A percentile compares a stretch with the other conserved stretches of the same genome.
phyloP scores from a whole-genome alignment of 176 grass and related monocot genomes.

The Neostapfia colusana region DNA sequence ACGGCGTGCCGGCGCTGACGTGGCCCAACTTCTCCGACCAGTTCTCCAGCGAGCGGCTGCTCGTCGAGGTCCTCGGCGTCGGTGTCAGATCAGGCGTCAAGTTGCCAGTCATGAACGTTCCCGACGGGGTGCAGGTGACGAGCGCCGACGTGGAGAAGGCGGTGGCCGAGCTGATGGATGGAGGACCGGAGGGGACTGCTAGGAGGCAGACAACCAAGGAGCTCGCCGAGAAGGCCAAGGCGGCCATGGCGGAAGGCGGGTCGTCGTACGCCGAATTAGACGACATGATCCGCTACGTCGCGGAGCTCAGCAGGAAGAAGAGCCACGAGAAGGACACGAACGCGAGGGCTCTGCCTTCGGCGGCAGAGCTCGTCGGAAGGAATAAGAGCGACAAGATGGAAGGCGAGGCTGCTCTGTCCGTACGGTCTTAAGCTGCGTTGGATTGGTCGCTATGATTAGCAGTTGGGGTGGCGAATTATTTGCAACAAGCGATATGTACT shows the following conservation, averaged over 20 bases:
- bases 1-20: conserved; percentile 57
- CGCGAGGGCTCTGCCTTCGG: not conserved
- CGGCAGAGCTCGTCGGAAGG: not conserved
- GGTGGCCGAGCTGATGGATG: conserved; percentile 40
- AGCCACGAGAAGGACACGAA: not conserved
- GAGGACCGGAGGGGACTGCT: conserved; percentile 9
- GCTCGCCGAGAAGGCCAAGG: conserved; percentile 35
- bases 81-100: conserved; percentile 52
- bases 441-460: not conserved
- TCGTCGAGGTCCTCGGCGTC: conserved; percentile 55
- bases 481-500: not conserved
- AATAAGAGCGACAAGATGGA: not conserved
- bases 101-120: conserved; percentile 23
- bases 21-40: conserved; percentile 59
- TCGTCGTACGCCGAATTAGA: conserved; percentile 47
- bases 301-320: conserved; percentile 33
- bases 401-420: conserved; percentile 6
- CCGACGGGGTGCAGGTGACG: conserved; percentile 32
- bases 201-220: conserved; percentile 38
- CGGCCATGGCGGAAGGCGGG: conserved; percentile 52
- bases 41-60: conserved; percentile 56
- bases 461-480: not conserved
- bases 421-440: conserved; percentile 4
- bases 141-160: conserved; percentile 36
- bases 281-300: conserved; percentile 45